Base-by-base conservation (phyloP, 306 rosid species). In the Spatholobus suberectus region DNA sequence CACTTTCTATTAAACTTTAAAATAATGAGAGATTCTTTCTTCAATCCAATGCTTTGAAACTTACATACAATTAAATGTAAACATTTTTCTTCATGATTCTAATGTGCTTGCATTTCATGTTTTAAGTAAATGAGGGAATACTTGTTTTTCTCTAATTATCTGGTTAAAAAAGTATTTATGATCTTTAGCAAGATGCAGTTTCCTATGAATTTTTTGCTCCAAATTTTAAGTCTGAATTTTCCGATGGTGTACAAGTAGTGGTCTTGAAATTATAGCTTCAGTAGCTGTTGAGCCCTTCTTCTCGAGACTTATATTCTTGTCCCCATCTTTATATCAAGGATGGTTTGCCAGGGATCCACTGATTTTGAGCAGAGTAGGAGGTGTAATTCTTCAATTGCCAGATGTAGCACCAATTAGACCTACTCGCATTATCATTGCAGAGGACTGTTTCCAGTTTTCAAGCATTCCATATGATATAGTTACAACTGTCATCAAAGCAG, bases 321-420 rank as follows among this genome's bases (percentile, higher is more conserved):
- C 86, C 77, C 81, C 47, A 65, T 68, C 73, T 88, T 89, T 76
- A 65, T 29, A 51, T 85, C 47, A 88, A 96, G 99, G 99, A 84
- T 96, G 99, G 97, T 93, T 96, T 83, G 93, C 99, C 24, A 89
- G 96, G 92, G 91, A 93, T 85, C 92, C 94, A 12, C 58, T 35
- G 51, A 66, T 89, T 87, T 89, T 96, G 82, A 90, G 76, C 66
- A 81, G 66, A 87, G 94, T 92, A 21, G 98, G 99, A 72, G 81
- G 46, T 21, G 91, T 89, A 24, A 82, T 96, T 34, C 84, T 93
- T 47, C 90, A 84, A 70, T 83, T 85, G 66, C 86, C 90, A 21
- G 87, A 84, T 18, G 34, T 20, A n/a, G 82, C 66, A 20, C 76
- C 90, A n/a, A 80, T 84, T 70, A 82, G 68, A 76, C 98, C 97